Base-by-base conservation (phyloP, 257 asterid genomes). In the Nyctanthes arbortristis region DNA sequence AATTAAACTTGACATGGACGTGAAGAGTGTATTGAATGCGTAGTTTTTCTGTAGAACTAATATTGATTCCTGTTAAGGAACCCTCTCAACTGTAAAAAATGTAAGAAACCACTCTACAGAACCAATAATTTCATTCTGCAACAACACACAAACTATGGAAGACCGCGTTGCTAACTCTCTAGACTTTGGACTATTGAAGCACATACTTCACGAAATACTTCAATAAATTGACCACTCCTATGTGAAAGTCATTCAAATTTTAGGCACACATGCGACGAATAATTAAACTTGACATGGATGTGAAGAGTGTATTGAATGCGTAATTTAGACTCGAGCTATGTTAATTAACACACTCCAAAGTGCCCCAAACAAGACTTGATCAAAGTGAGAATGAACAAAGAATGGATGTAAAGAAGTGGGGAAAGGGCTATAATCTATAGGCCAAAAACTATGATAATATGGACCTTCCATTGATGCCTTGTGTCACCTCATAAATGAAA, bases 401-500 rank as follows among this genome's bases (percentile, higher is more conserved):
- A 22, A 61, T 33, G 40, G 39, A 36, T 20, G n/a, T 10, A 69
- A 71, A 70, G 70, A 74, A 27, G 22, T 40, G 22, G 60, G 34
- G 63, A 78, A 66, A 34, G 67, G 67, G n/a, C 75, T 77, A 39
- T n/a, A n/a, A 29, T 22, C 59, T 7, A 24, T 0, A 52, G 24
- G 31, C 30, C 29, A 52, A 52, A 52, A 52, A 20, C 27, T 49
- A 6, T 49, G 58, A 49, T 43, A 52, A 52, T n/a, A 22, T 7
- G 6, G 59, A 25, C 59, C 59, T 52, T 52, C 59, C 58, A 59
- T 58, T 67, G 65, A 25, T 13, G 29, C 30, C 32, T 45, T 68
- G 63, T 9, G 81, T 79, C 84, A 79, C 72, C 66, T 73, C 84
- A 76, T 27, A 62, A 59, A 40, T 18, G 73, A 80, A 80, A 80